Evolutionary conservation across 257 asterid species (phyloP), one percentile per base, ranked within the genome.

Genomic region (Leptodermis oblonga): DNA sequence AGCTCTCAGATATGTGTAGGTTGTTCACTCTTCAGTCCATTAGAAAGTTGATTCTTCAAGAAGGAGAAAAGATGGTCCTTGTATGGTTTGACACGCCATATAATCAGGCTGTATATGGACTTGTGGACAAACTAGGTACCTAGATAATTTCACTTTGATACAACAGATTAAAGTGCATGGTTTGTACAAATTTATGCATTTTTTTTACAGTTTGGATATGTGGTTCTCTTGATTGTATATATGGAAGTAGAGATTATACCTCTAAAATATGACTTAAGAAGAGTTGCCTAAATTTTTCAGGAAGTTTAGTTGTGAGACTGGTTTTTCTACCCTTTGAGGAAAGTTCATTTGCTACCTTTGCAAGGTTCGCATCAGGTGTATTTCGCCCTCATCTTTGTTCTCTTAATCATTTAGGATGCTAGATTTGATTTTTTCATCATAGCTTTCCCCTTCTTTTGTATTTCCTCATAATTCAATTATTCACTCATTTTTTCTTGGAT

Each of bases 311-410:
- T 71, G 99, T 94, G 92, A 85, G 99, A 81, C 43, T 94, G 83
- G 81, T 94, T 71, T 91, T 94, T 77, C 97, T 91, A 42, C 99
- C 99, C 33, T 94, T 94, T 76, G 98, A 94, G 80, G 99, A 94
- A 82, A 94, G 98, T 82, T 89, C 96, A 18, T 91, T 87, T 70
- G 76, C 85, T 69, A 86, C 98, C 48, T 94, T 94, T 86, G 99
- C 97, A 84, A 91, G 93, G 95, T 94, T 92, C 67, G 92, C 95
- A 67, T 84, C 97, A 94, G 97, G 99, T 94, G 83, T 85, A 84
- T 73, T 72, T 83, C 96, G 67, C 51, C 69, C 64, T 78, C 84
- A 73, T 79, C 53, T 72, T 63, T 67, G 68, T 66, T 28, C 43
- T 65, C 42, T 73, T 72, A 53, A 4, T 64, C 30, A 12, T 64